These are phyloP conservation scores for Yamadazyma songkhlaensis DNA, from an alignment of 1,139 yeast species.

Conservation along the genomic window DNA sequence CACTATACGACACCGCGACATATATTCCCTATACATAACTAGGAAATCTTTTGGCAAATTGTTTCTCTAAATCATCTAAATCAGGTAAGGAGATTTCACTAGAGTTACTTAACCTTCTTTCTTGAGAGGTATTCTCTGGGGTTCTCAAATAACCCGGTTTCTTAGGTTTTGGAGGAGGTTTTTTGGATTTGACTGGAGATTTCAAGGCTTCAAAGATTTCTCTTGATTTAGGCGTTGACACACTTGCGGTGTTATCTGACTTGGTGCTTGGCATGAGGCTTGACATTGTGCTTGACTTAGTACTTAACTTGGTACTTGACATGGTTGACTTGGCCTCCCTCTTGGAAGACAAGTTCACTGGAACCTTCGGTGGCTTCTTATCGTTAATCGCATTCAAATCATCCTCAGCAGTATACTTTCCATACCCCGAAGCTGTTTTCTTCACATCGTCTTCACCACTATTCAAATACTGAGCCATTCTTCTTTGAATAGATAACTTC, in stretches of 20 bases:
- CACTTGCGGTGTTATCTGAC: no score
- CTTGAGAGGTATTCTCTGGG: slow-evolving; percentile 16
- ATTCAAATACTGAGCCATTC: slow-evolving; percentile 61
- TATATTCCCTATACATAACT: slow-evolving; percentile 37
- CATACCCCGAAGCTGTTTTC: slow-evolving; percentile 74
- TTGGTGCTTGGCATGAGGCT: no score
- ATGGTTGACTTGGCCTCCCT: slow-evolving; percentile 3
- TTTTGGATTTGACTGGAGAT: slow-evolving; percentile 4
- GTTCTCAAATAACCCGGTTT: slow-evolving; percentile 57
- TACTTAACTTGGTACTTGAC: background rate
- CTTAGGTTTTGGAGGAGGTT: slow-evolving; percentile 59
- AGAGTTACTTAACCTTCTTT: slow-evolving; percentile 32
- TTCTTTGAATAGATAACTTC: slow-evolving; percentile 57
- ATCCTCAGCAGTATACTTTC: slow-evolving; percentile 60
- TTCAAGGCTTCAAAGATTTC: no score
- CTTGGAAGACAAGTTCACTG: slow-evolving; percentile 19
- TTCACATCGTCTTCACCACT: slow-evolving; percentile 40
- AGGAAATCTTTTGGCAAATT: slow-evolving; percentile 53
- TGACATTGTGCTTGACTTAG: no score
- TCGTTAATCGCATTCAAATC: slow-evolving; percentile 40
- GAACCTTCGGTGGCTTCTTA: slow-evolving; percentile 31
- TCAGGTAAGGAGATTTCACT: slow-evolving; percentile 50
- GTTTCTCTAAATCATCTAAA: slow-evolving; percentile 53
- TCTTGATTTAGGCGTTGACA: no score
- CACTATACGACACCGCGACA: no score